Conservation (phyloP, 225 moss, liverwort and hornwort species). For the Physcomitrellopsis africana region DNA sequence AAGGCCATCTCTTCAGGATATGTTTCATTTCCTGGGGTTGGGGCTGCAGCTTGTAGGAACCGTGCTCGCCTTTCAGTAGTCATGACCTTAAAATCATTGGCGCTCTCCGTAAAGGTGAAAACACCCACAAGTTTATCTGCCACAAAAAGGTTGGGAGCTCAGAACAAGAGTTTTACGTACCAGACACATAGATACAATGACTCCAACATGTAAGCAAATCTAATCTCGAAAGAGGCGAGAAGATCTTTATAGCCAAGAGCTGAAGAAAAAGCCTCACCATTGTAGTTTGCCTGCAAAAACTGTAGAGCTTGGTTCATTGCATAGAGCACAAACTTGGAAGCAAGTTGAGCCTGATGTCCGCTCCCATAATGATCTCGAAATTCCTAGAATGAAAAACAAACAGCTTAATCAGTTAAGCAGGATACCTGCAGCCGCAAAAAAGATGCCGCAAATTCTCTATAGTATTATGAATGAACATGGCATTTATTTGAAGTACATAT, state of each 20-base stretch:
- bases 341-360: slow-evolving; percentile 48
- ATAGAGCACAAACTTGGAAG: slow-evolving; percentile 54
- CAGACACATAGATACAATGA: background rate
- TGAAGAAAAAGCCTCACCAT: slow-evolving; percentile 38
- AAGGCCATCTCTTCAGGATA: slow-evolving; percentile 45
- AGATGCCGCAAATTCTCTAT: background rate
- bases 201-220: slow-evolving; percentile 5
- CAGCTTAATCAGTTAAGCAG: slow-evolving; percentile 28
- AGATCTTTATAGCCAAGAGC: slow-evolving; percentile 7
- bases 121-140: slow-evolving; percentile 63
- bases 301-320: slow-evolving; percentile 46
- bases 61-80: slow-evolving; percentile 38
- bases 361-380: slow-evolving; percentile 54
- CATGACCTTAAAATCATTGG: slow-evolving; percentile 45
- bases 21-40: slow-evolving; percentile 45
- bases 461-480: background rate
- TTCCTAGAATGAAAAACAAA: slow-evolving; percentile 37
- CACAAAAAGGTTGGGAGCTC: slow-evolving; percentile 21
- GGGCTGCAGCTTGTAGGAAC: slow-evolving; percentile 42
- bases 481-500: background rate
- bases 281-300: slow-evolving; percentile 47
- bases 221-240: slow-evolving; percentile 12
- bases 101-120: slow-evolving; percentile 47
- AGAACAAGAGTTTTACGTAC: background rate
- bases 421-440: background rate